Evolutionary conservation across 2,329 filamentous ascomycete species (phyloP).

Genomic region (Rutstroemia sydowiana): DNA sequence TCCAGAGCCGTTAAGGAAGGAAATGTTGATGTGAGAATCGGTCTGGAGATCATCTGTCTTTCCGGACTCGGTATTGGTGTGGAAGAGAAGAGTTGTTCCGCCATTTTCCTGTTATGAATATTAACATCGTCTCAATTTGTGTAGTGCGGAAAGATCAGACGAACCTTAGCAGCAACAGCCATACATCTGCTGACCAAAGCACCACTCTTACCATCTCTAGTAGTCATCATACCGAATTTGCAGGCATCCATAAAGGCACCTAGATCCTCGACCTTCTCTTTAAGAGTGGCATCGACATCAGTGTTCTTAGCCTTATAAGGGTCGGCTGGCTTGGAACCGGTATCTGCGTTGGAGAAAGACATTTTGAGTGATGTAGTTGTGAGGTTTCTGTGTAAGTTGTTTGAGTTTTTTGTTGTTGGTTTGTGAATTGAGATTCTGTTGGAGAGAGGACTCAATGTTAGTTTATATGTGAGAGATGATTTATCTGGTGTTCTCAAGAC

Average conservation of each 20-base stretch:
- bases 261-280: constrained; percentile 72
- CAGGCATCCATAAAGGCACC: constrained; percentile 59
- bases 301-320: constrained; percentile 71
- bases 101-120: constrained; percentile 54
- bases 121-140: background rate
- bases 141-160: constrained; percentile 12
- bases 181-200: constrained; percentile 76
- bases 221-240: constrained; percentile 90
- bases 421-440: background rate
- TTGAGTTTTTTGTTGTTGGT: background rate
- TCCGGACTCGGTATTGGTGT: constrained; percentile 83
- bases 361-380: constrained; percentile 15
- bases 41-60: constrained; percentile 74
- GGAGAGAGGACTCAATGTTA: background rate
- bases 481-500: background rate
- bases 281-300: constrained; percentile 50
- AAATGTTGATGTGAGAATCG: constrained; percentile 71
- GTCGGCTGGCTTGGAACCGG: constrained; percentile 58
- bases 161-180: constrained; percentile 72
- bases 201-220: constrained; percentile 56
- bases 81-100: constrained; percentile 78
- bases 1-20: constrained; percentile 69
- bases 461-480: background rate
- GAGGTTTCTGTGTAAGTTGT: background rate
- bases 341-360: constrained; percentile 50